Evolutionary conservation across 2,329 filamentous ascomycete genomes (phyloP), one percentile per base, ranked within the genome.

Genomic region (Nannizziopsis barbatae): DNA sequence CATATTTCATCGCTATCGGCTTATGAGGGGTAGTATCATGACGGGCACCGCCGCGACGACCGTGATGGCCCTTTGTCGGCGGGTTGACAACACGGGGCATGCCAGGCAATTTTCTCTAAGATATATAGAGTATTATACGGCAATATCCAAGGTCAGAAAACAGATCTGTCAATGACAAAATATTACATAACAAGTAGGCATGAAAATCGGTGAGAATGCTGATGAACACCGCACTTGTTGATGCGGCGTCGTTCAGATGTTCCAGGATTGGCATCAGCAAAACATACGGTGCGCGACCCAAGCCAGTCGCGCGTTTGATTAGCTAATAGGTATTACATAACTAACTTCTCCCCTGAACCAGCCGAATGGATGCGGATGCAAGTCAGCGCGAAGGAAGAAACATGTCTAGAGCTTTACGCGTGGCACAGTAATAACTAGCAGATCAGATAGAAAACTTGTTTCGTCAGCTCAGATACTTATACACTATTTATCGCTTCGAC

Each of bases 1-100:
- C 67, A 49, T 65, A 72, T 69, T 75, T 75, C 53, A 72, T 62
- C 33, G 73, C 71, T 18, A 72, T 70, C 55, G 66, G 62, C 57
- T 74, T 76, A 55, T 73, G 74, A 55, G 71, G 73, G 52, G 72
- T 76, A 42, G 69, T 68, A 17, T 48, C 45, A 46, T 70, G 67
- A 57, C 71, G 71, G 9, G 35, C 18, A 49, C 70, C 67, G 57
- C 64, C 56, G 22, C 57, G 57, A 41, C 60, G 66, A 55, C 65
- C 67, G 58, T 67, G 70, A 42, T 49, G 50, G 45, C 59, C 59
- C 53, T 67, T 67, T 41, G 62, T 62, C 18, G 68, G 66, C 7
- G 65, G 62, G 53, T 74, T 73, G 58, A 71, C 72, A 48, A 76
- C 71, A 64, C 76, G 74, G 65, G 76, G 74, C 76, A 80, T 80